A percentile compares a stretch with the other conserved stretches of the same genome.
phyloP scores from a whole-genome alignment of 352 stramenopile genomes.

The Globisporangium polare region DNA sequence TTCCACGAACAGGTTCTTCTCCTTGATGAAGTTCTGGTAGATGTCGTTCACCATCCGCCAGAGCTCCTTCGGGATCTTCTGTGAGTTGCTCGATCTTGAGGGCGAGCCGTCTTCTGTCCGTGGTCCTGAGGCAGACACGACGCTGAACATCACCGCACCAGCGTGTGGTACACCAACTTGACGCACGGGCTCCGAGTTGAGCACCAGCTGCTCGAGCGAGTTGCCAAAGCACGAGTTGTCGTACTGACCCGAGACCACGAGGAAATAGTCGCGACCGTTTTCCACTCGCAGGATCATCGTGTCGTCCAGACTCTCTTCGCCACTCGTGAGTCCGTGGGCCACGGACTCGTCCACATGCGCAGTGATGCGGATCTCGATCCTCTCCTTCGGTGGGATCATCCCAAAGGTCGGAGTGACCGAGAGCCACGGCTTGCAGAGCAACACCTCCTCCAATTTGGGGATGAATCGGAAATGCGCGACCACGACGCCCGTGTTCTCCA shows the following conservation, averaged over 20 bases:
- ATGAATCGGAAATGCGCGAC: slow-evolving; percentile 95
- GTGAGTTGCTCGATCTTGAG: slow-evolving; percentile 17
- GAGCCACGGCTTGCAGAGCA: slow-evolving; percentile 93
- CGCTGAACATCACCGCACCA: slow-evolving; percentile 39
- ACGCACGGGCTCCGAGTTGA: slow-evolving; percentile 86
- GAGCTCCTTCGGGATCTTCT: slow-evolving; percentile 95
- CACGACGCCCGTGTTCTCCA: slow-evolving; percentile 92
- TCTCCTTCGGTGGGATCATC: slow-evolving; percentile 82
- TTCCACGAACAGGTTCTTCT: slow-evolving; percentile 85
- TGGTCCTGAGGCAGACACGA: slow-evolving; percentile 21
- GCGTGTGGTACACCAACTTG: slow-evolving; percentile 27
- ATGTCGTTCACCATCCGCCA: slow-evolving; percentile 98
- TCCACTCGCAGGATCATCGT: slow-evolving; percentile 96
- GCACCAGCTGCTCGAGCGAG: slow-evolving; percentile 93
- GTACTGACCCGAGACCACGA: slow-evolving; percentile 92
- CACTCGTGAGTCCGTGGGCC: slow-evolving; percentile 87
- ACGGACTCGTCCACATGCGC: slow-evolving; percentile 88
- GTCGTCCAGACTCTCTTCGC: slow-evolving; percentile 92
- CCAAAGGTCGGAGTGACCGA: slow-evolving; percentile 85
- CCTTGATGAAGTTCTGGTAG: slow-evolving; percentile 69
- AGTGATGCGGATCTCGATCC: slow-evolving; percentile 88
- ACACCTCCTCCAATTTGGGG: slow-evolving; percentile 80
- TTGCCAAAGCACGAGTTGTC: slow-evolving; percentile 94
- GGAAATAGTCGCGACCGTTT: slow-evolving; percentile 95
- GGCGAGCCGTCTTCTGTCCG: slow-evolving; percentile 14